These are phyloP conservation scores for Fusarium praegraminearum DNA, from an alignment of 2,329 filamentous ascomycete species.

Conservation along the genomic window DNA sequence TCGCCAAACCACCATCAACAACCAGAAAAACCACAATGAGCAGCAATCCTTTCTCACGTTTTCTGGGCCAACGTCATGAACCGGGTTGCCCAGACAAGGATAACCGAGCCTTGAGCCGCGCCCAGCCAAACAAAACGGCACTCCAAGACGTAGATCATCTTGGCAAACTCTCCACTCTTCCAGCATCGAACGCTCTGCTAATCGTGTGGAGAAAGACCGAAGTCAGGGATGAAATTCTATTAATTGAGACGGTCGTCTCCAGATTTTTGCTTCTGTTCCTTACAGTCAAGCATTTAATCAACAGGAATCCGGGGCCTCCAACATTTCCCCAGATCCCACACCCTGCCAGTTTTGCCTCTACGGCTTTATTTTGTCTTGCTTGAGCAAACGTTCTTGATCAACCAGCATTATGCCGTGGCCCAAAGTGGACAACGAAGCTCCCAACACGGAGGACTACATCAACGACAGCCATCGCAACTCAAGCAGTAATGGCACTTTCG, in stretches of 20 bases:
- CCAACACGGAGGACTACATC: constrained; percentile 20
- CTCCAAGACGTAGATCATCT: constrained; percentile 32
- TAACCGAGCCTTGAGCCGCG: constrained; percentile 27
- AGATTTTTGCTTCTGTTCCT: not conserved
- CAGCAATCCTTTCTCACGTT: constrained; percentile 5
- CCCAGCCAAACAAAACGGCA: constrained; percentile 26
- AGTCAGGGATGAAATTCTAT: constrained; percentile 12
- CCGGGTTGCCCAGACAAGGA: constrained; percentile 30
- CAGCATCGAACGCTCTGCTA: constrained; percentile 1
- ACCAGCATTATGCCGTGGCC: constrained; percentile 44
- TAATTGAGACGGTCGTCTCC: constrained; percentile 3
- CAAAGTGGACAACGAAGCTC: constrained; percentile 43
- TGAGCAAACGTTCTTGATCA: not conserved
- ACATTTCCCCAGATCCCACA: constrained; percentile 7
- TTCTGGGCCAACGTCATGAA: constrained; percentile 38
- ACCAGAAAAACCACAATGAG: not conserved
- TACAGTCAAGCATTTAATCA: not conserved
- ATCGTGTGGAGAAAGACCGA: not conserved
- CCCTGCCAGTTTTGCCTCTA: not conserved
- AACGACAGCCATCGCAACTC: constrained; percentile 27
- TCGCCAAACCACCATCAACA: constrained; percentile 8
- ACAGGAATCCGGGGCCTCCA: constrained; percentile 26
- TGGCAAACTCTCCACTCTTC: constrained; percentile 38
- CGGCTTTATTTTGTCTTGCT: not conserved
- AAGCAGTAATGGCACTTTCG: constrained; percentile 38